These are phyloP conservation scores for Lathyrus oleraceus DNA, from an alignment of 306 rosid species.

Conservation along the genomic window DNA sequence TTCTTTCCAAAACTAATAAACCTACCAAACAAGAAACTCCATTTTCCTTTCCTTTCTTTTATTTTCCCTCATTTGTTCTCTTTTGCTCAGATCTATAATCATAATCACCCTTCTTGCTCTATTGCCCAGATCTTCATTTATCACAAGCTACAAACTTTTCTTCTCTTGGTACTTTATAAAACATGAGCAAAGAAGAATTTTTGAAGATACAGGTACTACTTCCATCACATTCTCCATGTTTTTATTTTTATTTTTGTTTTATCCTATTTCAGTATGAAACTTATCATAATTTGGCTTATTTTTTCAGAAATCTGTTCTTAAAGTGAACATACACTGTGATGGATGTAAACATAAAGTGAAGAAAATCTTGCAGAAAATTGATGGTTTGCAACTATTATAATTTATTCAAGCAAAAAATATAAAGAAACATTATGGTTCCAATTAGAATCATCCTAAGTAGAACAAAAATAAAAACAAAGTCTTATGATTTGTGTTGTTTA, in stretches of 20 bases:
- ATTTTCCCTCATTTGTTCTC: not conserved
- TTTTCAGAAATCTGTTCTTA: slow-evolving; percentile 89
- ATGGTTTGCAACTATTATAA: slow-evolving; percentile 48
- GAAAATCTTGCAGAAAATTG: slow-evolving; percentile 93
- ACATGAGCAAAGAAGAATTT: slow-evolving; percentile 95
- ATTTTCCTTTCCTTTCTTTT: not conserved
- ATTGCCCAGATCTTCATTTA: slow-evolving; percentile 22
- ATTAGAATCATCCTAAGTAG: not conserved
- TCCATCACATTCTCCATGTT: slow-evolving; percentile 27
- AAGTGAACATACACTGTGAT: slow-evolving; percentile 96
- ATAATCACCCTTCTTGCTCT: not conserved
- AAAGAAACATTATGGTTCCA: not conserved
- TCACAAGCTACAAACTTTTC: slow-evolving; percentile 27
- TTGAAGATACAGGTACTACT: slow-evolving; percentile 90
- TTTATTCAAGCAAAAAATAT: not conserved
- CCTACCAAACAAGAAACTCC: not conserved
- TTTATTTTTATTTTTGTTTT: not conserved
- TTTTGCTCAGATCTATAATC: slow-evolving; percentile 54
- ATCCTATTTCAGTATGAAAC: not conserved
- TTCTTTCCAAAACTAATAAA: not conserved
- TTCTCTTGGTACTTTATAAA: slow-evolving; percentile 38
- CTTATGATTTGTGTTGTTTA: not conserved
- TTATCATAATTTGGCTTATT: slow-evolving; percentile 47
- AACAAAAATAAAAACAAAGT: not conserved
- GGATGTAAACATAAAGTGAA: slow-evolving; percentile 94